Evolutionary conservation across 2,329 filamentous ascomycete species (phyloP).

Genomic region (Penicillium sp.): DNA sequence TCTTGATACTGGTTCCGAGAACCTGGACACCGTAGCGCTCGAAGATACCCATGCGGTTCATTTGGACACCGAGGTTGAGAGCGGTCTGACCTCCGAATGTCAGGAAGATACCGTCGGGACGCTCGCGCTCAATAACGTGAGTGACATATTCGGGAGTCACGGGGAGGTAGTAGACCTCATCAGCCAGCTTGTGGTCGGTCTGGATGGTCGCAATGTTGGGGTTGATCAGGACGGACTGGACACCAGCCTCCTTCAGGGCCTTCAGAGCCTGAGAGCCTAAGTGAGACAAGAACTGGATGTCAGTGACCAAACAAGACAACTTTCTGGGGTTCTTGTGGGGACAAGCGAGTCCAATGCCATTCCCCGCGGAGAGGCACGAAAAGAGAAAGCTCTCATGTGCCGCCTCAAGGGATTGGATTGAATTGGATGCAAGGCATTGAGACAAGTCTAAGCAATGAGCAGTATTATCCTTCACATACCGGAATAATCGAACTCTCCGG

Average conservation of each 20-base stretch:
- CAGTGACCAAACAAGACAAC: constrained; percentile 15
- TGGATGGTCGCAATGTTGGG: constrained; percentile 98
- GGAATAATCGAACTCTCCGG: constrained; percentile 98
- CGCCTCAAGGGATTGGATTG: not conserved
- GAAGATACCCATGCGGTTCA: constrained; percentile 94
- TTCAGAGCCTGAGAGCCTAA: constrained; percentile 93
- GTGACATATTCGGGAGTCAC: constrained; percentile 97
- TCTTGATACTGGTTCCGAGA: constrained; percentile 90
- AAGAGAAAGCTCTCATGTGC: constrained; percentile 3
- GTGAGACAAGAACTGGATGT: constrained; percentile 11
- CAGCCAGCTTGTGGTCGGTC: constrained; percentile 91
- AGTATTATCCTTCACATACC: constrained; percentile 55
- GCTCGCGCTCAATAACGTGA: constrained; percentile 94
- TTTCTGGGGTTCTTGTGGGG: not conserved
- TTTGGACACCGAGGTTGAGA: constrained; percentile 93
- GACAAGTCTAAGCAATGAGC: not conserved
- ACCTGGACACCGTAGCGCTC: constrained; percentile 95
- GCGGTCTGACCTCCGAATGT: constrained; percentile 97
- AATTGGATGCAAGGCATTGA: not conserved
- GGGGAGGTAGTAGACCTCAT: constrained; percentile 97
- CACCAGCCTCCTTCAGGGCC: constrained; percentile 91
- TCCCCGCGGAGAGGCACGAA: constrained; percentile 7
- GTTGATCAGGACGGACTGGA: constrained; percentile 90
- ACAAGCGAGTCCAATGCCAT: constrained; percentile 2
- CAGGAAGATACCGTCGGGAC: constrained; percentile 94